Base-by-base conservation (phyloP, 2,329 filamentous ascomycete genomes). In the Hymenoscyphus repandus region DNA sequence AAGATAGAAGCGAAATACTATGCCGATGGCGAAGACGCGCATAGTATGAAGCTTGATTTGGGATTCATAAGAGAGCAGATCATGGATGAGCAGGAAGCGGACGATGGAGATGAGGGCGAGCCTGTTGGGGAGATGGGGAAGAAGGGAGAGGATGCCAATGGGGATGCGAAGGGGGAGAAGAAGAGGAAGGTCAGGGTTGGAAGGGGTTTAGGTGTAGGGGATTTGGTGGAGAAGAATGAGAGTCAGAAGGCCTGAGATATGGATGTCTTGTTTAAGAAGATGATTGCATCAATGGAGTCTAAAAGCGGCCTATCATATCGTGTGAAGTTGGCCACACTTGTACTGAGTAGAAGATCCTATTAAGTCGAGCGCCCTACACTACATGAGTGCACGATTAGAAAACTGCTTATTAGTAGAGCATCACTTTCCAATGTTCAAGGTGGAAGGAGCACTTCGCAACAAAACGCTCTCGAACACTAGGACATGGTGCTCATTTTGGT, bases 1-100 rank as follows among this genome's bases (percentile, higher is more conserved):
- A 93, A 90, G 74, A 83, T 86, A 10, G 90, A 95, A 72, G 68
- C 79, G 44, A 93, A 91, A 72, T 96, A 96, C 79, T 99, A 99
- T 68, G 93, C 93, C 51, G 93, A 99, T 69, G 92, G 92, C 53
- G 93, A 99, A 74, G 90, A 99, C 73, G 93, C 93, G 34, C 96
- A 84, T 68, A 88, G 83, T 66, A 99, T 99, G 93, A 85, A 84
- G 56, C 87, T 96, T 68, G 86, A 97, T 64, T 78, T 99, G 39
- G 70, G 72, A 2, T 71, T 74, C 45, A 67, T 85, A 40, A 72
- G 75, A 48, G 73, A 79, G 52, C 74, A 77, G 58, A 76, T 87
- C 45, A 5, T 58, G 11, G 71, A 73, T 50, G 72, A 74, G 51
- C 68, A 76, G 41, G 72, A 69, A n/a, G n/a, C n/a, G 18, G 72